phyloP scores from a whole-genome alignment of 140 eudicot genomes.

The Senecio squalidus region DNA sequence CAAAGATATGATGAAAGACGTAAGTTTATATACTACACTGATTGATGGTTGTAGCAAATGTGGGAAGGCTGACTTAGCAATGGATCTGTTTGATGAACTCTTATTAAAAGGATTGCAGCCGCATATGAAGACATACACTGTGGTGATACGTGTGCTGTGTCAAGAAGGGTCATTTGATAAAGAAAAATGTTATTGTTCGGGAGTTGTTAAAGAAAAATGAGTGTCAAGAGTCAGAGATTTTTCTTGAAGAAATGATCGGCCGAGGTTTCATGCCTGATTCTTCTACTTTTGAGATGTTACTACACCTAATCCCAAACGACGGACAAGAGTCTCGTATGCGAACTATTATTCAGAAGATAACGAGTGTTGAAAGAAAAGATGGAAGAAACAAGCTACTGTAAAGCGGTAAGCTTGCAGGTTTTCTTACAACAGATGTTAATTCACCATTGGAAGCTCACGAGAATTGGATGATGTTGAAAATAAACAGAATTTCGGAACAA shows the following conservation, averaged over 20 bases:
- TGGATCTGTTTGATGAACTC: constrained; percentile 13
- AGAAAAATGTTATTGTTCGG: constrained; percentile 15
- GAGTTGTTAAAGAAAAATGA: constrained; percentile 16
- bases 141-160: constrained; percentile 10
- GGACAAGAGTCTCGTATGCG: background rate
- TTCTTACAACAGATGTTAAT: too few relatives aligned
- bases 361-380: background rate
- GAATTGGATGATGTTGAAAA: too few relatives aligned
- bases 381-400: too few relatives aligned
- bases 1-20: background rate
- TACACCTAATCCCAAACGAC: background rate
- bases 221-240: constrained; percentile 6
- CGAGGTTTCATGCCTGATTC: constrained; percentile 10
- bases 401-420: too few relatives aligned
- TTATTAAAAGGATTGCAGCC: constrained; percentile 15
- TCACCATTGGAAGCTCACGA: too few relatives aligned
- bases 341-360: background rate
- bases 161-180: constrained; percentile 4
- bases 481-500: too few relatives aligned
- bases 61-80: background rate
- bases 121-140: constrained; percentile 8
- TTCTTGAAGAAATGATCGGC: constrained; percentile 5
- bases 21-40: constrained; percentile 11
- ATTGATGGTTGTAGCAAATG: constrained; percentile 13
- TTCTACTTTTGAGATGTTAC: constrained; percentile 4